A percentile compares a stretch with the other conserved stretches of the same genome.
phyloP scores from a whole-genome alignment of 2,329 filamentous ascomycete species.

The Neopestalotiopsis rosae region DNA sequence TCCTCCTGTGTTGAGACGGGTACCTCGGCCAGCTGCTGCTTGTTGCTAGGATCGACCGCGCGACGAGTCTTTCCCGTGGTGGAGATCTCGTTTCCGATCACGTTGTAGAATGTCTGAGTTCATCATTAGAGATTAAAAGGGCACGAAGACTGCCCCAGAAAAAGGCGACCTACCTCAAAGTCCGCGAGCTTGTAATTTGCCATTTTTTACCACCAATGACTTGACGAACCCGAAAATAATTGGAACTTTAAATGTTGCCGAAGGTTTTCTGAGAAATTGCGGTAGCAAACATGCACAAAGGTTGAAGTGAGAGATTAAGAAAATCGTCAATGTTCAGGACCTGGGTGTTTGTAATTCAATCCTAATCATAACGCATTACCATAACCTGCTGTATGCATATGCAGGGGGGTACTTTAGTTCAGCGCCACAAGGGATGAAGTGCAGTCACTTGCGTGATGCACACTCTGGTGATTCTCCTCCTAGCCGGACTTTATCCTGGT shows the following conservation, averaged over 20 bases:
- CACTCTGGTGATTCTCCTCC: background rate
- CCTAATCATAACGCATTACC: background rate
- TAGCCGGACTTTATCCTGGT: background rate
- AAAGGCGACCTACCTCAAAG: background rate
- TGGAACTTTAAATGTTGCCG: background rate
- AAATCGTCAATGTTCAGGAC: background rate
- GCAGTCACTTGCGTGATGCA: background rate
- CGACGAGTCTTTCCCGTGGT: background rate
- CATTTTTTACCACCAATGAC: background rate
- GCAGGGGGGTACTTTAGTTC: too few species aligned
- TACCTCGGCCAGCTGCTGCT: conserved; percentile 1
- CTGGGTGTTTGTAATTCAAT: background rate
- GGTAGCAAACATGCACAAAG: background rate
- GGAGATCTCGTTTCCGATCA: background rate
- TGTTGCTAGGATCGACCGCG: background rate
- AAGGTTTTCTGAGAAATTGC: background rate
- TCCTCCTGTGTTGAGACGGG: conserved; percentile 1
- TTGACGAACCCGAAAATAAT: background rate
- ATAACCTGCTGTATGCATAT: too few species aligned
- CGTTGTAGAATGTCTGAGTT: background rate
- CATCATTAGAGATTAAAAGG: background rate
- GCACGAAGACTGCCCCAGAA: background rate
- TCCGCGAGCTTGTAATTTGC: background rate
- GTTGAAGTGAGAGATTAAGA: background rate
- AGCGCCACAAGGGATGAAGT: background rate